A percentile compares a stretch with the other conserved stretches of the same genome.
Conservation (phyloP, 225 moss, liverwort and hornwort species). For the Thuidium tamariscinum region DNA sequence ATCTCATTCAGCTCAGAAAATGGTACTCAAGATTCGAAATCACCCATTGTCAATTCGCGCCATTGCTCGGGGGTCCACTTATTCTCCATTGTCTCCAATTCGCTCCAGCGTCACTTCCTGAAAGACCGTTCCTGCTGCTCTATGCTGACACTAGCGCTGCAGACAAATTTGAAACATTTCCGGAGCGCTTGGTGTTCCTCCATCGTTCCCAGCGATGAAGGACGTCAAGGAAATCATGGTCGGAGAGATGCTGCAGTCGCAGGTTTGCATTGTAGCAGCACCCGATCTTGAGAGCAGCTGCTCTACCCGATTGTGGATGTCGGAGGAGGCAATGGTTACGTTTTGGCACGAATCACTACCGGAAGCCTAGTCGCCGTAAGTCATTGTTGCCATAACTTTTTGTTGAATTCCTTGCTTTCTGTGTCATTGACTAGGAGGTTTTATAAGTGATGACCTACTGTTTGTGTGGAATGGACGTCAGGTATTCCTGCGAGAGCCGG, state of each 20-base stretch:
- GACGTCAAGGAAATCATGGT: conserved; percentile 4
- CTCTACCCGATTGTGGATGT: conserved; percentile 68
- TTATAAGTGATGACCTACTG: not conserved
- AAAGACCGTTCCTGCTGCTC: not conserved
- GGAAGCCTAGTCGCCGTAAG: conserved; percentile 71
- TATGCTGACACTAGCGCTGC: not conserved
- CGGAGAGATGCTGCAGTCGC: conserved; percentile 15
- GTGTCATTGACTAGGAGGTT: not conserved
- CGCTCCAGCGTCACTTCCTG: not conserved
- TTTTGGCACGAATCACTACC: conserved; percentile 42
- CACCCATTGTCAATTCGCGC: not conserved
- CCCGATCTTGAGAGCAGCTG: conserved; percentile 55
- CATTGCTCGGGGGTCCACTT: not conserved
- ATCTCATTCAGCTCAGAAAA: not conserved
- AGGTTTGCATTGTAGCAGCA: conserved; percentile 36
- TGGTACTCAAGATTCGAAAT: not conserved
- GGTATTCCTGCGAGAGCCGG: conserved; percentile 27
- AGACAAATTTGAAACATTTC: not conserved
- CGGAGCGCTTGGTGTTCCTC: not conserved
- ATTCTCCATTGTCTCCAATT: not conserved
- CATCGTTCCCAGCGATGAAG: not conserved
- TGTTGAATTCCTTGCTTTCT: not conserved
- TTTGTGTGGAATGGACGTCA: not conserved
- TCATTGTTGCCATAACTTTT: conserved; percentile 32
- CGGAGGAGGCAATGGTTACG: conserved; percentile 88